Percentiles rank a stretch among this genome's conserved stretches.
These are phyloP conservation scores for Schizochytrium sp. DNA, from an alignment of 108 stramenopile genomes.

Conservation along the genomic window DNA sequence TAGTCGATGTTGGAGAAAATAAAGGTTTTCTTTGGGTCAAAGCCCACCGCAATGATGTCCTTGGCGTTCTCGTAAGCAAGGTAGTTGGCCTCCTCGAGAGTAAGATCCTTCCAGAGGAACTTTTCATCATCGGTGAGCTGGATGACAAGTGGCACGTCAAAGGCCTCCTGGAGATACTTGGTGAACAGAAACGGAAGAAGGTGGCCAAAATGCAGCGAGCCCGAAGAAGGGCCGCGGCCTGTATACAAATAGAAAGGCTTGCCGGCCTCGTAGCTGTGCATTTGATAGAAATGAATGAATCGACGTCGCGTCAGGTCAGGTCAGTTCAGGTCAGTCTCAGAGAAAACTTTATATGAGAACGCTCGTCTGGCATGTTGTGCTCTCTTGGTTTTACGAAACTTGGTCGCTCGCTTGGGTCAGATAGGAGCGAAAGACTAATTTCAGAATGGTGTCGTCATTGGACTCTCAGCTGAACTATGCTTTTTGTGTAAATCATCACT, in stretches of 20 bases:
- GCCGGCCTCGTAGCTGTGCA: conserved; percentile 35
- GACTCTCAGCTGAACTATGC: background rate
- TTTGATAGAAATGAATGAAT: background rate
- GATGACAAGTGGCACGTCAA: conserved; percentile 88
- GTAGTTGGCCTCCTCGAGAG: conserved; percentile 70
- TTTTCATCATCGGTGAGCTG: conserved; percentile 99
- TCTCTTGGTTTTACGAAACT: too few relatives aligned
- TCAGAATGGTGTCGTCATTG: background rate
- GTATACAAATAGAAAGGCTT: conserved; percentile 92
- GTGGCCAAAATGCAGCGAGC: conserved; percentile 94
- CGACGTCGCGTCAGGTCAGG: too few relatives aligned
- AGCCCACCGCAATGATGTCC: conserved; percentile 97
- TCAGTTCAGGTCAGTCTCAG: too few relatives aligned
- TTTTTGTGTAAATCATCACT: conserved; percentile 4
- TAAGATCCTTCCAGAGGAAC: conserved; percentile 94
- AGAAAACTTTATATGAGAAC: too few relatives aligned
- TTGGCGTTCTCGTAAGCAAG: conserved; percentile 93
- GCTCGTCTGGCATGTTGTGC: too few relatives aligned
- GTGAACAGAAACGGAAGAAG: conserved; percentile 95
- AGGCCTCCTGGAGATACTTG: conserved; percentile 87
- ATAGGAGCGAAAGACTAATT: conserved; percentile 23
- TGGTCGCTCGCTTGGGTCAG: background rate
- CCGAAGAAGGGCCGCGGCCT: conserved; percentile 88
- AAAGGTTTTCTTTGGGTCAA: conserved; percentile 78
- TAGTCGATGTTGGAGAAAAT: conserved; percentile 88